Evolutionary conservation across 371 early-diverging fungal genomes (phyloP).

Genomic region (Ordospora pajunii): DNA sequence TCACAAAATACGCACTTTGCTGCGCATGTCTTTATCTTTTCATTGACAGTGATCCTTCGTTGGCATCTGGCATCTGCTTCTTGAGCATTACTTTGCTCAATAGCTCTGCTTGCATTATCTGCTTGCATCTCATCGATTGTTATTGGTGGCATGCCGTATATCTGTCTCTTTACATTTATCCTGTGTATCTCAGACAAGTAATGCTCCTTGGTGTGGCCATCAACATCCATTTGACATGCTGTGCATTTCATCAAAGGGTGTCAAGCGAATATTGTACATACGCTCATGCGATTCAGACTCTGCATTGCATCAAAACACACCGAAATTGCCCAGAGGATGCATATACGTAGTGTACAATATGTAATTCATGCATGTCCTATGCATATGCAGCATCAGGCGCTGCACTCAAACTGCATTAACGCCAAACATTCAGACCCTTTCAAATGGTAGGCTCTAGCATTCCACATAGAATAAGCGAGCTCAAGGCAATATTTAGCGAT

Average conservation of each 20-base stretch:
- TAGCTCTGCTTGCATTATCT: conserved; percentile 1
- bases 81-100: neutral
- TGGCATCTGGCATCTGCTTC: neutral
- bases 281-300: neutral
- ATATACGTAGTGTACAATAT: neutral
- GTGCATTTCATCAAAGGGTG: conserved; percentile 30
- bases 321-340: neutral
- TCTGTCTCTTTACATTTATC: conserved; percentile 38
- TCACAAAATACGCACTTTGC: conserved; percentile 21
- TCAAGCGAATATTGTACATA: neutral
- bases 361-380: neutral
- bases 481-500: neutral
- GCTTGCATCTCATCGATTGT: conserved; percentile 17
- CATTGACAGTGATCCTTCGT: neutral
- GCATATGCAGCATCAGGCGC: no score
- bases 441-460: neutral
- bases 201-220: conserved; percentile 7
- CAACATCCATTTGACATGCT: conserved; percentile 34
- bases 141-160: conserved; percentile 27
- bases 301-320: neutral
- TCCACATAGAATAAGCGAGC: neutral
- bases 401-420: no score
- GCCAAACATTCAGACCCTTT: neutral
- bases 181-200: conserved; percentile 30
- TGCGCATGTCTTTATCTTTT: neutral